Base-by-base conservation (phyloP, 2,329 filamentous ascomycete species). In the Aspergillus cejpii region DNA sequence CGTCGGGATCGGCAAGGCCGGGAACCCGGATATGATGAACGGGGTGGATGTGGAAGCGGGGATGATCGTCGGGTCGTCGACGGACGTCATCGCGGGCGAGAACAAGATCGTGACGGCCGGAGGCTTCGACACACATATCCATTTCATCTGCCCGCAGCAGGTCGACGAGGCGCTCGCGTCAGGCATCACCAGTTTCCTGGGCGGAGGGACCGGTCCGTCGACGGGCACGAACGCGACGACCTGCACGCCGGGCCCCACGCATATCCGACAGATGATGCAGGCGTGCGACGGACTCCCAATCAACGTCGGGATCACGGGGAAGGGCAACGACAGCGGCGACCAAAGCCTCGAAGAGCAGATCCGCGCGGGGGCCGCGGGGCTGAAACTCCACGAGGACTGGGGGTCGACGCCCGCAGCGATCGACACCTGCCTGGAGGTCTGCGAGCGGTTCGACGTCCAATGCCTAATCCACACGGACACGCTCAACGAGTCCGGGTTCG, bases 311-410 rank as follows among this genome's bases (percentile, higher is more conserved):
- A 86, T 97, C 59, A 96, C 90, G 0, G 88, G 86, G 33, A 97
- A 97, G 71, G 91, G 91, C 48, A 96, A 94, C 61, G 91, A 97
- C 65, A 82, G 83, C 54, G 79, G 79, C 8, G 76, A 80, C 0
- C 64, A 67, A 2, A 85, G 84, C 7, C 76, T 97, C 2, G 79
- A 81, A 39, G 87, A 96, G 55, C 88, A 95, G 68, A 77, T 87
- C 45, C 71, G 78, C 44, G 91, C 91, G 0, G 91, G 91, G 7
- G 90, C 85, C 1, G 91, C 87, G 56, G 91, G 91, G 6, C 77
- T 97, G 48, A 97, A 97, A 67, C 75, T 97, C 5, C 91, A 97
- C 66, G 91, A 97, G 69, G 91, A 97, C 67, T 97, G 91, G 91
- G 91, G 91, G 42, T 82, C 79, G 17, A 96, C 91, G 1, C 91